Evolutionary conservation across 2,329 filamentous ascomycete species (phyloP), one percentile per base, ranked within the genome.

Genomic region (Nigrospora oryzae): DNA sequence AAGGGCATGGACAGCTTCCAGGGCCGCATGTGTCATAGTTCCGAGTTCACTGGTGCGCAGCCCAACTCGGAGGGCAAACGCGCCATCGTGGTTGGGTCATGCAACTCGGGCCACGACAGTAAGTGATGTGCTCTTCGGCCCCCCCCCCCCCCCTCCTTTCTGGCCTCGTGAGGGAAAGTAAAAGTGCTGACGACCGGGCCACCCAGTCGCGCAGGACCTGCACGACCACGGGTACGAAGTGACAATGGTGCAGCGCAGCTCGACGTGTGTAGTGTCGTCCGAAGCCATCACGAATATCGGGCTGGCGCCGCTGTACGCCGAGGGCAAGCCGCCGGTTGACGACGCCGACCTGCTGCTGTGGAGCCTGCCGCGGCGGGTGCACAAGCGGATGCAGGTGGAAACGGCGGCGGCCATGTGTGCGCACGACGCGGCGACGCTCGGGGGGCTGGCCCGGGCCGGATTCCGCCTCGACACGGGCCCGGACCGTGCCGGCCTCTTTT

Each of bases 341-440:
- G 84, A 87, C 38, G 77, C 79, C 0, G 86, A 90, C 52, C 47
- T 87, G 3, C 63, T 74, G 1, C 59, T 75, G 1, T 78, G 81
- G 57, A 73, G 75, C 31, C 61, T 75, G 2, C 83, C 85, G 0
- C 69, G 65, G 0, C 68, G 78, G 1, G 67, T 88, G 0, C 66
- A 79, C 45, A 87, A 86, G 53, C 66, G 75, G 0, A 57, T 78
- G 7, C 76, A 85, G 40, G 59, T 70, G 14, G 69, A 69, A 31
- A 36, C 65, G 4, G 74, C 70, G 2, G 53, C 58, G 10, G 45
- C 55, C 10, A 62, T 68, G 34, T 61, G 61, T 13, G 56, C 58
- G 4, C 49, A 56, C 12, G 68, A 73, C 48, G 54, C 54, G 19
- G 50, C 56, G 10, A 54, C 65, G 3, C 60, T 81, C 6, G 63